A percentile compares a stretch with the other conserved stretches of the same genome.
Conservation (phyloP, 139 green algal species). For the Picochlorum sp. region DNA sequence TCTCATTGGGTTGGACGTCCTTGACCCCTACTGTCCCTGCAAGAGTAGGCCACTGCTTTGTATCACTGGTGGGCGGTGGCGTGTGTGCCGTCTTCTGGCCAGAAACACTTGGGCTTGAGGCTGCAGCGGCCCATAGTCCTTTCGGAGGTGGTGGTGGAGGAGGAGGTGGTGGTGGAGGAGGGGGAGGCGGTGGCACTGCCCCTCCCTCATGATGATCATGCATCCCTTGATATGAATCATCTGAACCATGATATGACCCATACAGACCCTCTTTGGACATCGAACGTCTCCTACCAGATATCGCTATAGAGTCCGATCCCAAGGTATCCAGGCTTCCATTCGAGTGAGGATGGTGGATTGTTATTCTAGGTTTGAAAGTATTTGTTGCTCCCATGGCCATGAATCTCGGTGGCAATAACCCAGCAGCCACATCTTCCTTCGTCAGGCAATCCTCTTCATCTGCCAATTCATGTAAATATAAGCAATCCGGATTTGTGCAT, state of each 20-base stretch:
- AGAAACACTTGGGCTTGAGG: background rate
- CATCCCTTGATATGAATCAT: background rate
- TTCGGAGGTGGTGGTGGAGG: background rate
- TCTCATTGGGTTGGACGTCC: background rate
- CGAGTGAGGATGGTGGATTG: slow-evolving; percentile 8
- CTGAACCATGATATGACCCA: background rate
- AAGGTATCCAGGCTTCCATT: background rate
- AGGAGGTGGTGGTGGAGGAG: background rate
- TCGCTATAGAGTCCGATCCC: slow-evolving; percentile 2
- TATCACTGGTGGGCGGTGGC: background rate
- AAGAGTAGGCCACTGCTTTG: slow-evolving; percentile 10
- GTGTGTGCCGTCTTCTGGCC: background rate
- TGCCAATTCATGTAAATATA: slow-evolving; percentile 84
- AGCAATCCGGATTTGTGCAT: slow-evolving; percentile 85
- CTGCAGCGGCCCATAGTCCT: slow-evolving; percentile 2
- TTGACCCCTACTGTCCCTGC: background rate
- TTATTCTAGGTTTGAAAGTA: slow-evolving; percentile 29
- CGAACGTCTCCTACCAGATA: background rate
- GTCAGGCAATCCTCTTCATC: slow-evolving; percentile 75
- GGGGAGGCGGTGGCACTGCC: background rate
- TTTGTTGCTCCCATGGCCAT: slow-evolving; percentile 17
- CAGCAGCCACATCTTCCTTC: slow-evolving; percentile 67
- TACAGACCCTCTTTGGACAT: background rate
- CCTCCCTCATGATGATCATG: background rate
- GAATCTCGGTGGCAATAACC: slow-evolving; percentile 37